Evolutionary conservation across 306 rosid species (phyloP).

Genomic region (Lathyrus aphaca): DNA sequence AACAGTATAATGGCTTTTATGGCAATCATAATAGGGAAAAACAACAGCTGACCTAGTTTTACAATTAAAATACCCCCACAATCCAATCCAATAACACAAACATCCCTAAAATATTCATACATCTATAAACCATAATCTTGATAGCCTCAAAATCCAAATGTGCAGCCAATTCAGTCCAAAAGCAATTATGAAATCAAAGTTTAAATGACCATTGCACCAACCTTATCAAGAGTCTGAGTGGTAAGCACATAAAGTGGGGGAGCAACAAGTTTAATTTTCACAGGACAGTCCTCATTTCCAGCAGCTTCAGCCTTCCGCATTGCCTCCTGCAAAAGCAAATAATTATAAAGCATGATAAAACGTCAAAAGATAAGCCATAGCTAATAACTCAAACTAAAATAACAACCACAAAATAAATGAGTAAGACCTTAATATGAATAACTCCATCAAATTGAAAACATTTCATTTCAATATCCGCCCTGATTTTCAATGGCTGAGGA

Average conservation of each 20-base stretch:
- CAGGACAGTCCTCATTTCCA: slow-evolving; percentile 91
- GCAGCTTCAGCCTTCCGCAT: slow-evolving; percentile 96
- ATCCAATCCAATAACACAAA: slow-evolving; percentile 7
- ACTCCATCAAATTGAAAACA: slow-evolving; percentile 98
- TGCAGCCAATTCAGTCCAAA: slow-evolving; percentile 11
- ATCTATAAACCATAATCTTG: background rate
- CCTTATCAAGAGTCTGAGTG: slow-evolving; percentile 99
- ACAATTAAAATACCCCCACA: background rate
- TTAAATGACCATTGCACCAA: slow-evolving; percentile 34
- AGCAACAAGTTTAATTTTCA: slow-evolving; percentile 96
- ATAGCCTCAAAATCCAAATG: slow-evolving; percentile 4
- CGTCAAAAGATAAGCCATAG: background rate
- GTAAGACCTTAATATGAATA: slow-evolving; percentile 82
- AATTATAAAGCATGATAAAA: slow-evolving; percentile 11
- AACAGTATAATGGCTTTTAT: background rate
- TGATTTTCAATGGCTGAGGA: slow-evolving; percentile 92
- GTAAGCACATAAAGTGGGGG: slow-evolving; percentile 96
- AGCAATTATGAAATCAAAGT: slow-evolving; percentile 26
- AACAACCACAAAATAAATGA: slow-evolving; percentile 7
- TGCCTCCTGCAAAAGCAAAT: slow-evolving; percentile 67
- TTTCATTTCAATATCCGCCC: slow-evolving; percentile 81
- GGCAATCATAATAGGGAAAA: slow-evolving; percentile 7
- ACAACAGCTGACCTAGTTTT: background rate
- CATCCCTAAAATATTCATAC: background rate
- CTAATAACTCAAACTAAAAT: background rate